Base-by-base conservation (phyloP, 1,284 basidiomycete species). In the Porodaedalea pini region DNA sequence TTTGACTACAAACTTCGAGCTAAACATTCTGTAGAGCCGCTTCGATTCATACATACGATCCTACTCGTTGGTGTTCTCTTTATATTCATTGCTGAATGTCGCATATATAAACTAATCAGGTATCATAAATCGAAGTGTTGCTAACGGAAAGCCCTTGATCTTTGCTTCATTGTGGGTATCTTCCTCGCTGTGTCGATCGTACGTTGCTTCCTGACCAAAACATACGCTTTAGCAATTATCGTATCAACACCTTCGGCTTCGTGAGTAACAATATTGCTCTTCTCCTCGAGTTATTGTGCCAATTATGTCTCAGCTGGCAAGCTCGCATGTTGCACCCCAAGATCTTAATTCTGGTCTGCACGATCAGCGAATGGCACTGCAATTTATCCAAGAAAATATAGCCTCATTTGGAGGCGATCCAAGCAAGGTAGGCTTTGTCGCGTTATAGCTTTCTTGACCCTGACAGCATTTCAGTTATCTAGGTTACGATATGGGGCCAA, bases 401-500 rank as follows among this genome's bases (percentile, higher is more conserved):
- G 72, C 71, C 0, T 70, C 71, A 0, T 88, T 90, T 63, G 85
- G 86, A 3, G 87, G 87, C 0, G 82, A 88, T 66, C 76, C 79
- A 10, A 60, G 66, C 37, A 84, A 83, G 70, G 82, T 81, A 55
- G 21, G 41, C 11, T n/a, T 27, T 19, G 4, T 4, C 2, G 21
- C 25, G 10, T 5, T 0, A 21, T 19, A 25, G 13, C 31, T 7
- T 27, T 27, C 4, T n/a, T 10, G 3, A 13, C 41, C 21, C 21
- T 8, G 21, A 8, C 41, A 5, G n/a, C 32, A 13, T 31, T 4
- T 32, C 13, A 45, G 10, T 32, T 15, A 2, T 6, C 45, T 53
- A 83, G 81, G 79, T 83, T 23, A 82, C 81, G 13, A 79, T 82
- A 19, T 82, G 81, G 80, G 81, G 81, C 8, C 80, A 82, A 69